phyloP scores from a whole-genome alignment of 768 basidiomycete species.

The Suillus subluteus region DNA sequence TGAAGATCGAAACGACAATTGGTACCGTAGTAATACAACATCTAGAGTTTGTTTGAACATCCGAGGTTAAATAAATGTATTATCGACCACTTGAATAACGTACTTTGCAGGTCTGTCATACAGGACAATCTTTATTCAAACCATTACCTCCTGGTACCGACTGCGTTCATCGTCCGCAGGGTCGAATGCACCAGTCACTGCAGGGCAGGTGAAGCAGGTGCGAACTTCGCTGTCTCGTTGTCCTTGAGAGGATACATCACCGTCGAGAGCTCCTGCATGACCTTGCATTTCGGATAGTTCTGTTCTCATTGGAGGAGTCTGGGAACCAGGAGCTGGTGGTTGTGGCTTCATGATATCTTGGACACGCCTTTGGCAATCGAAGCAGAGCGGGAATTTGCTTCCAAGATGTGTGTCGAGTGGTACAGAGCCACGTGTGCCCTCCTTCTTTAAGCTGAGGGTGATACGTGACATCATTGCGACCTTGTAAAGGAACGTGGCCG shows the following conservation, averaged over 20 bases:
- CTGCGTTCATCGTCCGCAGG: not conserved
- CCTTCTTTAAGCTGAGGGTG: conserved; percentile 60
- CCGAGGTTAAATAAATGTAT: not conserved
- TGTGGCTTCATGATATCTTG: not conserved
- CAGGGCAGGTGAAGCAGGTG: no score
- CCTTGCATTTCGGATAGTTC: not conserved
- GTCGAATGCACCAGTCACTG: not conserved
- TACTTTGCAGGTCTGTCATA: not conserved
- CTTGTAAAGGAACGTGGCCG: conserved; percentile 23
- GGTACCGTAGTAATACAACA: not conserved
- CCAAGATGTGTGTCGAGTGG: not conserved
- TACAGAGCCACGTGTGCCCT: conserved; percentile 10
- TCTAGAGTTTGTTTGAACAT: not conserved
- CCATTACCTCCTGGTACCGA: no score
- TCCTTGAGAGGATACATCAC: not conserved
- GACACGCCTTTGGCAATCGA: not conserved
- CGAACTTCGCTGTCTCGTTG: not conserved
- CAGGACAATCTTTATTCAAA: not conserved
- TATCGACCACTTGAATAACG: not conserved
- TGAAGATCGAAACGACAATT: not conserved
- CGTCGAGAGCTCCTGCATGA: not conserved
- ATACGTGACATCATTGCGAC: conserved; percentile 74
- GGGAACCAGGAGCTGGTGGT: not conserved
- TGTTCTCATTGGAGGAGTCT: not conserved
- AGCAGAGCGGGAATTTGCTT: not conserved